Conservation (phyloP, 768 basidiomycete genomes). For the Rickenella mellea region DNA sequence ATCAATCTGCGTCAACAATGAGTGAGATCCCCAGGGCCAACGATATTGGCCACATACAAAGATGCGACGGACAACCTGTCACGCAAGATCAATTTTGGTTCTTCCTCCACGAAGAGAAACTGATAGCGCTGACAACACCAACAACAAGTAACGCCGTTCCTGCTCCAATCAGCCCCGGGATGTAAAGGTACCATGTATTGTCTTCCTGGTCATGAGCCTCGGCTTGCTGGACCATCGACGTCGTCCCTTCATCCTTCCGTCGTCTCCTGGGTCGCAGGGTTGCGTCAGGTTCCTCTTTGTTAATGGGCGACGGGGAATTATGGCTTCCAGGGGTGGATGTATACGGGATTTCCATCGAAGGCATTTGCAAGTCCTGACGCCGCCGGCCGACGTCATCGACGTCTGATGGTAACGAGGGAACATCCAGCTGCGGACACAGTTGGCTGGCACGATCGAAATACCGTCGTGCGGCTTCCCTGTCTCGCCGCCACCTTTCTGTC, state of each 20-base stretch:
- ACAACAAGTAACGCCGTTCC: conserved; percentile 77
- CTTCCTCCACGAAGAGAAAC: conserved; percentile 61
- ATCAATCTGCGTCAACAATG: too few species aligned
- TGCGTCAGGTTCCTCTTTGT: conserved; percentile 7
- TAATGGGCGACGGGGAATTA: conserved; percentile 12
- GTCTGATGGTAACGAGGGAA: conserved; percentile 54
- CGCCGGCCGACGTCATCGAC: too few species aligned
- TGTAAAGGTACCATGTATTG: conserved; percentile 69
- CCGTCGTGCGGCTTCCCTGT: conserved; percentile 58
- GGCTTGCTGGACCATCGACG: conserved; percentile 32
- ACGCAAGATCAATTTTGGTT: too few species aligned
- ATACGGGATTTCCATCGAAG: conserved; percentile 42
- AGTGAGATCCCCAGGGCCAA: too few species aligned
- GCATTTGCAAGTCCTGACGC: conserved; percentile 53
- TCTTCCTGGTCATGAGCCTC: conserved; percentile 50
- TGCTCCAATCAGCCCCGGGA: conserved; percentile 73
- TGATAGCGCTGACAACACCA: conserved; percentile 68
- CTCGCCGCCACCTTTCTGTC: conserved; percentile 64
- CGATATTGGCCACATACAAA: too few species aligned
- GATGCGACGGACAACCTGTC: not conserved
- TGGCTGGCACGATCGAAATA: conserved; percentile 64
- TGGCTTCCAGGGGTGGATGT: too few species aligned
- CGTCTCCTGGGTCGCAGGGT: conserved; percentile 22
- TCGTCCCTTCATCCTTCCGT: conserved; percentile 47
- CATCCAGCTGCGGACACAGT: conserved; percentile 55